Evolutionary conservation across 345 rosid species (phyloP).

Genomic region (Euphorbia tirucalli): DNA sequence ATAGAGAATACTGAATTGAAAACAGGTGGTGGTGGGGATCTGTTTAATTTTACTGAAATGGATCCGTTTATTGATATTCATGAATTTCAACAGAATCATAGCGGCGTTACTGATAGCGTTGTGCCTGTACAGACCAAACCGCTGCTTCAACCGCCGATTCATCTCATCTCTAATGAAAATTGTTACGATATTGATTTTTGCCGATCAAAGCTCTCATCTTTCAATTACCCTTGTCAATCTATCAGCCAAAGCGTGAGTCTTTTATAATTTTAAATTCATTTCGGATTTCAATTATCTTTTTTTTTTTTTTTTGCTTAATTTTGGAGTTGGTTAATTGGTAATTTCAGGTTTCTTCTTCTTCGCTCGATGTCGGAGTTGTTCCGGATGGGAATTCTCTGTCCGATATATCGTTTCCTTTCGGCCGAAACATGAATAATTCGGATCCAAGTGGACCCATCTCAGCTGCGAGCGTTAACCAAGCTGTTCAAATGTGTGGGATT

Average conservation of each 20-base stretch:
- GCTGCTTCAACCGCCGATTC: neutral
- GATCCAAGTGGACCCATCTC: slow-evolving; percentile 6
- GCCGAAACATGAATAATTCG: slow-evolving; percentile 2
- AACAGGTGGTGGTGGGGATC: slow-evolving; percentile 10
- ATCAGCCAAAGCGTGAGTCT: slow-evolving; percentile 35
- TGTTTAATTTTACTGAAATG: slow-evolving; percentile 18
- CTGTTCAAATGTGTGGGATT: slow-evolving; percentile 17
- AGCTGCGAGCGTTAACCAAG: neutral
- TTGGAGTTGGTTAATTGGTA: neutral
- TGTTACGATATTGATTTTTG: slow-evolving; percentile 30
- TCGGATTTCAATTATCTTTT: neutral
- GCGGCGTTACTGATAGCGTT: slow-evolving; percentile 21
- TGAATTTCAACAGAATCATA: slow-evolving; percentile 14
- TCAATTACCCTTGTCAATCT: slow-evolving; percentile 32
- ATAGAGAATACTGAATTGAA: slow-evolving; percentile 12
- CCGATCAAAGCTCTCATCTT: slow-evolving; percentile 32
- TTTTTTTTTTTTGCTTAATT: neutral
- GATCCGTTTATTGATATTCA: slow-evolving; percentile 30
- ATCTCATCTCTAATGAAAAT: slow-evolving; percentile 13
- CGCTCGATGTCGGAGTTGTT: slow-evolving; percentile 41
- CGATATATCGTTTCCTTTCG: slow-evolving; percentile 27
- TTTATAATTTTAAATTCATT: too few relatives aligned
- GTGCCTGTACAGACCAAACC: slow-evolving; percentile 35
- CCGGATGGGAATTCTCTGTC: slow-evolving; percentile 35
- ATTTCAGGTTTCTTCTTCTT: slow-evolving; percentile 44